Base-by-base conservation (phyloP, 2,329 filamentous ascomycete species). In the Pseudocercospora eumusae region DNA sequence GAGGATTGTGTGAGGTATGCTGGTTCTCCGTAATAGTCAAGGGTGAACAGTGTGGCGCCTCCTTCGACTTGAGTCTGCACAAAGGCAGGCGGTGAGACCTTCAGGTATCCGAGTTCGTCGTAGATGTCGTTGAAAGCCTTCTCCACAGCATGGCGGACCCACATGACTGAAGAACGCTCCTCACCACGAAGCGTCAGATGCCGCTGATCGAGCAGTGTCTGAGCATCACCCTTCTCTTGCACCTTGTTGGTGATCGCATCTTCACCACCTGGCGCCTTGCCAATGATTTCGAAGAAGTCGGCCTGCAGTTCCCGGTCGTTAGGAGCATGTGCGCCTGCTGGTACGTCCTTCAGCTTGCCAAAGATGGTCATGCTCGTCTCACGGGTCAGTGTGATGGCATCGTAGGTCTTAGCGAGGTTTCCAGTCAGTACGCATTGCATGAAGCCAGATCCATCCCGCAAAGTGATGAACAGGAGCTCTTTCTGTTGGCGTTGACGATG, bases 1-100 rank as follows among this genome's bases (percentile, higher is more conserved):
- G 91, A 96, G 3, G 93, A 97, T 80, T 99, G 95, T 3, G 95
- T 98, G 66, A 99, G 86, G 81, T 93, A 99, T 63, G 95, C 90
- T 70, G 88, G 85, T 78, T 97, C 90, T 70, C 88, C 89, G 79
- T 96, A 97, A 83, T 95, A 96, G 74, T 90, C 83, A 72, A 96
- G 90, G 64, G 86, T 87, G 84, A 97, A 98, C 40, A 98, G 87
- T 3, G 93, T 97, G 70, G 90, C 86, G 60, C 93, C 93, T 68
- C 93, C 93, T 79, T 98, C 93, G 74, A 96, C 91, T 80, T 97
- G 90, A 18, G 93, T 98, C 81, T 96, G 95, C 63, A 96, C 95
- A 77, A 96, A 88, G 31, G 92, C 92, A 1, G 93, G 93, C 11
- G 93, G 93, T 54, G 88, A 89, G 66, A 96, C 92, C 79, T 96